Percentiles rank a stretch among this genome's conserved stretches.
These are phyloP conservation scores for Quercus alba DNA, from an alignment of 306 rosid genomes.

Conservation along the genomic window DNA sequence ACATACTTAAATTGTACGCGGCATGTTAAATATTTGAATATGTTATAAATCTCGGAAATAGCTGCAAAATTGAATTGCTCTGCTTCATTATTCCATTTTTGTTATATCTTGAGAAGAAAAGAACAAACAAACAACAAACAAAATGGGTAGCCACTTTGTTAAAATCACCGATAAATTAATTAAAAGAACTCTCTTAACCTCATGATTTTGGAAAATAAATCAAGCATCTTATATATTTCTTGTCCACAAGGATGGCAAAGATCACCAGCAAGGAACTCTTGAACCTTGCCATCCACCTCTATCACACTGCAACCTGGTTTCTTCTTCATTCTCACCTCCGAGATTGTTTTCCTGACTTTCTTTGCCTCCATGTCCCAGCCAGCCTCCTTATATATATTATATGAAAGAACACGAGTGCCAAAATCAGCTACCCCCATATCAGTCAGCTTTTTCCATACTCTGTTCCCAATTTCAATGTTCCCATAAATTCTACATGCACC, in stretches of 20 bases:
- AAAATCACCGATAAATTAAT: background rate
- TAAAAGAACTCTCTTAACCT: background rate
- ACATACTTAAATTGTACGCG: too few relatives aligned
- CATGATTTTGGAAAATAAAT: slow-evolving; percentile 31
- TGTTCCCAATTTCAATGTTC: slow-evolving; percentile 55
- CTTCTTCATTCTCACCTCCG: slow-evolving; percentile 57
- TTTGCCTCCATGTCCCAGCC: slow-evolving; percentile 77
- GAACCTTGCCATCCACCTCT: slow-evolving; percentile 62
- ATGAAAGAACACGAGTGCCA: slow-evolving; percentile 71
- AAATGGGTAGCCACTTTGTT: background rate
- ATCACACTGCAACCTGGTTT: slow-evolving; percentile 80
- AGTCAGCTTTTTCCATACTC: slow-evolving; percentile 63
- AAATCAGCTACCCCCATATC: slow-evolving; percentile 54
- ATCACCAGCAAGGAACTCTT: slow-evolving; percentile 81
- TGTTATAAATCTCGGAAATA: background rate
- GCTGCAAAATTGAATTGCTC: background rate
- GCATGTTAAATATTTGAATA: background rate
- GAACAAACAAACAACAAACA: background rate
- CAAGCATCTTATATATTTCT: slow-evolving; percentile 55
- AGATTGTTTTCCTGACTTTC: slow-evolving; percentile 48
- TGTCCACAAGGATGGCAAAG: slow-evolving; percentile 64
- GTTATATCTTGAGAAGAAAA: background rate
- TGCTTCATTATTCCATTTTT: background rate
- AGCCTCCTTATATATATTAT: slow-evolving; percentile 65
- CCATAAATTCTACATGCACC: slow-evolving; percentile 73